Evolutionary conservation across 768 basidiomycete species (phyloP).

Genomic region (Sporobolomyces phaffii): DNA sequence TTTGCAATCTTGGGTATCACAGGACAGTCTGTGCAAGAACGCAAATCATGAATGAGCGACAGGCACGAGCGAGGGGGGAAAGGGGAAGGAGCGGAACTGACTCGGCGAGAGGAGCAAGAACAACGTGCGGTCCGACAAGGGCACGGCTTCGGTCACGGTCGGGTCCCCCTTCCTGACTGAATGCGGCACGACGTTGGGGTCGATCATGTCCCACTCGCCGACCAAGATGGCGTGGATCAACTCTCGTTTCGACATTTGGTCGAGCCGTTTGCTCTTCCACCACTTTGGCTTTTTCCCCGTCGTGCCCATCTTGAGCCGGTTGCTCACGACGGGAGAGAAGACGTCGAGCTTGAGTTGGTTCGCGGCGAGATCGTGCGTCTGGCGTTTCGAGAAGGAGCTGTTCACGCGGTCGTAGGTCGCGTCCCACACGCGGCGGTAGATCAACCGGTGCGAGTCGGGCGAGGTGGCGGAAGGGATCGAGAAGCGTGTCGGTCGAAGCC

Average conservation of each 20-base stretch:
- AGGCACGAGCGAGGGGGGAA: background rate
- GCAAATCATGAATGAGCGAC: background rate
- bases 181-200: constrained; percentile 13
- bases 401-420: background rate
- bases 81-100: background rate
- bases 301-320: background rate
- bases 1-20: constrained; percentile 8
- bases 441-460: constrained; percentile 16
- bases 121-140: constrained; percentile 17
- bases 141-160: background rate
- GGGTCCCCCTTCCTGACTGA: background rate
- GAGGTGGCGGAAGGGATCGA: constrained; percentile 6
- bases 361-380: background rate
- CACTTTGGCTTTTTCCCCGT: constrained; percentile 12
- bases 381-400: constrained; percentile 26
- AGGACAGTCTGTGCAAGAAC: constrained; percentile 13
- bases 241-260: constrained; percentile 32
- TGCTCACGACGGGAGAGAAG: background rate
- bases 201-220: constrained; percentile 18
- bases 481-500: constrained; percentile 10
- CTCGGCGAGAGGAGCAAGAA: constrained; percentile 35
- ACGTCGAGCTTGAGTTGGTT: constrained; percentile 1
- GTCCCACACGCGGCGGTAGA: constrained; percentile 16
- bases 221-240: constrained; percentile 20
- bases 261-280: constrained; percentile 24